phyloP scores from a whole-genome alignment of 192 early-diverging fungal species.

The Dissophora ornata region DNA sequence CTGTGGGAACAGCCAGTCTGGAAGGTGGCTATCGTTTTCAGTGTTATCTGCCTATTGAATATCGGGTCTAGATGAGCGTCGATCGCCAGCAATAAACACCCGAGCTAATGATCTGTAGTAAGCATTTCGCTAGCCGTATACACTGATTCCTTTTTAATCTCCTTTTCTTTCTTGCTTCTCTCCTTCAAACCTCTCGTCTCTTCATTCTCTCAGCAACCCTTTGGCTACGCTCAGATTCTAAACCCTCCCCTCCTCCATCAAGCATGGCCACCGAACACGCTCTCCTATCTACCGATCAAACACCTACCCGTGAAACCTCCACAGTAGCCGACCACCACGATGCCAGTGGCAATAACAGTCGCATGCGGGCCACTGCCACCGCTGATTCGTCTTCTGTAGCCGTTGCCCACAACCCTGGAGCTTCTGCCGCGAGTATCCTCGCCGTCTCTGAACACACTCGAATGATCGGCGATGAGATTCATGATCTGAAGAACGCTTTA shows the following conservation, averaged over 20 bases:
- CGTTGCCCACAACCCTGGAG: background rate
- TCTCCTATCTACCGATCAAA: too few species aligned
- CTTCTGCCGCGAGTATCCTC: background rate
- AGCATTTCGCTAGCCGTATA: background rate
- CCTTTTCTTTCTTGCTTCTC: background rate
- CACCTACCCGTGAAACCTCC: too few species aligned
- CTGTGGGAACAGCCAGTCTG: conserved; percentile 28
- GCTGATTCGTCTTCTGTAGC: background rate
- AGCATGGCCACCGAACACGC: too few species aligned
- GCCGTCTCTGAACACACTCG: background rate
- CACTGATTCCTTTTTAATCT: conserved; percentile 1
- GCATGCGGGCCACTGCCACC: background rate
- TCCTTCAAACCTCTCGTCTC: background rate
- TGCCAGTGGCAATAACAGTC: background rate
- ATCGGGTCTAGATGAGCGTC: conserved; percentile 12
- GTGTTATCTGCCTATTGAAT: conserved; percentile 29
- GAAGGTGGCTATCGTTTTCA: conserved; percentile 28
- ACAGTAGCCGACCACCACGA: too few species aligned
- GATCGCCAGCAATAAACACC: conserved; percentile 9
- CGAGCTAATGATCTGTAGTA: too few species aligned
- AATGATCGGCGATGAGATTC: conserved; percentile 8
- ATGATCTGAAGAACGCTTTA: conserved; percentile 1
- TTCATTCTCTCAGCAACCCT: too few species aligned
- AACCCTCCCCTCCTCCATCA: too few species aligned
- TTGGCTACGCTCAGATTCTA: too few species aligned